Evolutionary conservation across 768 basidiomycete genomes (phyloP).

Genomic region (Mrakia blollopis): DNA sequence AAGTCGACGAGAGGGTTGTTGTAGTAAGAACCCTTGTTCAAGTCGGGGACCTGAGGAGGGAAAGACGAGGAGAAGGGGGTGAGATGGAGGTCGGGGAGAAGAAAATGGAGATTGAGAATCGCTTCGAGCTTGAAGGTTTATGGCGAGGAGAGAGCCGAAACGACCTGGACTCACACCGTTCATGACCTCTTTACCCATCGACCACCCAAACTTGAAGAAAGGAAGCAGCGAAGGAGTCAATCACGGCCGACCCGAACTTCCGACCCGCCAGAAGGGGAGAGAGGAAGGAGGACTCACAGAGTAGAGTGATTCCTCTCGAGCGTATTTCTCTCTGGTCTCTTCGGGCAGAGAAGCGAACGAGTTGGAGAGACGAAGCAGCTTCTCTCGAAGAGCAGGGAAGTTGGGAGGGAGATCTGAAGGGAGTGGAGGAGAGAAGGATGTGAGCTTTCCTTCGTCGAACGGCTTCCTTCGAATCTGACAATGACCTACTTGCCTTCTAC

Average conservation of each 20-base stretch:
- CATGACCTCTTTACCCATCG: conserved; percentile 88
- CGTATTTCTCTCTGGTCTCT: conserved; percentile 62
- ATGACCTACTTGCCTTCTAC: conserved; percentile 54
- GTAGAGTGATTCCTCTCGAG: conserved; percentile 66
- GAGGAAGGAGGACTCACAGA: conserved; percentile 49
- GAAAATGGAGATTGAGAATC: no score
- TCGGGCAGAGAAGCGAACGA: conserved; percentile 69
- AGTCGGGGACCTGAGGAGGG: conserved; percentile 51
- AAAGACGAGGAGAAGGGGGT: neutral
- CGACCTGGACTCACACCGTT: conserved; percentile 61
- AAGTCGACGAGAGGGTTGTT: conserved; percentile 70
- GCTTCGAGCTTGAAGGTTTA: no score
- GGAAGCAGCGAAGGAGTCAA: neutral
- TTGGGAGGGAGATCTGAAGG: conserved; percentile 53
- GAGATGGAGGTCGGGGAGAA: neutral
- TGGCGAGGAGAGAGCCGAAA: neutral
- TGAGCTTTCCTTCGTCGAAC: neutral
- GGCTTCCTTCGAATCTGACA: neutral
- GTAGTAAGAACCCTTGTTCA: conserved; percentile 89
- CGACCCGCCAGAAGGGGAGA: neutral
- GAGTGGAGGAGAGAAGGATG: neutral
- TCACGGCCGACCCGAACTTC: neutral
- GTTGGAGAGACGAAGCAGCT: conserved; percentile 68
- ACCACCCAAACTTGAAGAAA: conserved; percentile 76
- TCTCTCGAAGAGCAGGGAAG: conserved; percentile 62